These are phyloP conservation scores for Colletotrichum sp. DNA, from an alignment of 2,329 filamentous ascomycete species.

Conservation along the genomic window DNA sequence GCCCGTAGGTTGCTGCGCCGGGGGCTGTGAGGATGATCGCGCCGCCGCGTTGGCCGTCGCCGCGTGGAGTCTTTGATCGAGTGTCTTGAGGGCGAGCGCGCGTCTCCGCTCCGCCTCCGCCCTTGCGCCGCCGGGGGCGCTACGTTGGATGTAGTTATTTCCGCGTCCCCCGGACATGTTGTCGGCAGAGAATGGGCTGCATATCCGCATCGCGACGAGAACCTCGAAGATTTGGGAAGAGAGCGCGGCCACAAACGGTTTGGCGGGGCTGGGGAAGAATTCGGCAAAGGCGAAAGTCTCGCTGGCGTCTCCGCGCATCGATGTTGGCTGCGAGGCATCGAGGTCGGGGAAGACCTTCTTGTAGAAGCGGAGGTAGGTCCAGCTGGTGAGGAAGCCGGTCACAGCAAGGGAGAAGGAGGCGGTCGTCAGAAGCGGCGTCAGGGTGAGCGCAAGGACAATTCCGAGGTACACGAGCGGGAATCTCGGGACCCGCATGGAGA, in stretches of 20 bases:
- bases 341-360: constrained; percentile 76
- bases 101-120: constrained; percentile 92
- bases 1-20: constrained; percentile 46
- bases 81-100: constrained; percentile 85
- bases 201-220: constrained; percentile 77
- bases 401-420: constrained; percentile 81
- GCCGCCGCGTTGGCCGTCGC: constrained; percentile 63
- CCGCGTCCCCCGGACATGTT: constrained; percentile 79
- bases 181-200: constrained; percentile 83
- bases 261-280: constrained; percentile 88
- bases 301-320: constrained; percentile 86
- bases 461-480: constrained; percentile 77
- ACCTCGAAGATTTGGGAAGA: constrained; percentile 76
- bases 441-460: constrained; percentile 68
- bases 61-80: constrained; percentile 92
- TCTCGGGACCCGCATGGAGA: constrained; percentile 84
- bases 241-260: constrained; percentile 78
- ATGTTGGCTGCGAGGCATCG: constrained; percentile 62
- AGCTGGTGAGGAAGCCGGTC: constrained; percentile 85
- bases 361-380: constrained; percentile 97
- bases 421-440: constrained; percentile 65
- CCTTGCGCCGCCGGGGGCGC: constrained; percentile 71
- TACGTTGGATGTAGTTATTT: constrained; percentile 59
- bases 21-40: constrained; percentile 40
- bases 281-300: constrained; percentile 96